Conservation (phyloP, 495 filamentous ascomycete species). For the Tuber aestivum region DNA sequence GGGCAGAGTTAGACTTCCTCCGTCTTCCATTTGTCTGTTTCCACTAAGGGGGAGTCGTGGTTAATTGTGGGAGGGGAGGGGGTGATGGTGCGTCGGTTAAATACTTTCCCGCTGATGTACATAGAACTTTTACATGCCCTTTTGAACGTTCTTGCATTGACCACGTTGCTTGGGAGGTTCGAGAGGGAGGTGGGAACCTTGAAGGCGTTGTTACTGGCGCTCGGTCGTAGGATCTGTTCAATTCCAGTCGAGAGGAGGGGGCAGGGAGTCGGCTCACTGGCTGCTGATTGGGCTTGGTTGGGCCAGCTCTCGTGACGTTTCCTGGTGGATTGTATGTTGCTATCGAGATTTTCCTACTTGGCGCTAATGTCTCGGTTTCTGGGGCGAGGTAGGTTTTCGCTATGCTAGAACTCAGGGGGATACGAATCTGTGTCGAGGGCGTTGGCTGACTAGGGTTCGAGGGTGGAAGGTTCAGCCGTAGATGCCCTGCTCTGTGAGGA, state of each 20-base stretch:
- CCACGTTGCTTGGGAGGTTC: constrained; percentile 85
- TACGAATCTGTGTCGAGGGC: neutral
- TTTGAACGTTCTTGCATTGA: constrained; percentile 71
- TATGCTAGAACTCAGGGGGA: neutral
- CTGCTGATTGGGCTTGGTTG: constrained; percentile 16
- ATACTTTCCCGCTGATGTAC: constrained; percentile 89
- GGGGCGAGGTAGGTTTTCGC: constrained; percentile 66
- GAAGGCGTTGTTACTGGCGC: constrained; percentile 71
- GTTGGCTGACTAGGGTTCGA: constrained; percentile 16
- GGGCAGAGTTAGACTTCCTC: constrained; percentile 60
- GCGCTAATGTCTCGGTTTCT: constrained; percentile 61
- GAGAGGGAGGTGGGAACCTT: constrained; percentile 90
- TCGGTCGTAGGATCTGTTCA: constrained; percentile 65
- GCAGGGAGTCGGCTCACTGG: neutral
- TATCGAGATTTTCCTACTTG: constrained; percentile 61
- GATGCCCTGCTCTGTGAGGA: no score
- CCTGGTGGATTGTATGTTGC: constrained; percentile 67
- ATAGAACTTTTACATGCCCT: constrained; percentile 68
- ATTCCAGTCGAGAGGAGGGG: neutral
- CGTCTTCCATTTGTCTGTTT: neutral
- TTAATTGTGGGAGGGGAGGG: constrained; percentile 12
- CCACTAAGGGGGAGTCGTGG: constrained; percentile 2
- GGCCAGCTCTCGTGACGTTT: constrained; percentile 67
- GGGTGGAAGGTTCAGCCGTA: constrained; percentile 39
- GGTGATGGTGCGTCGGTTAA: constrained; percentile 75